phyloP scores from a whole-genome alignment of 225 moss, liverwort and hornwort genomes.

The Climacium dendroides region DNA sequence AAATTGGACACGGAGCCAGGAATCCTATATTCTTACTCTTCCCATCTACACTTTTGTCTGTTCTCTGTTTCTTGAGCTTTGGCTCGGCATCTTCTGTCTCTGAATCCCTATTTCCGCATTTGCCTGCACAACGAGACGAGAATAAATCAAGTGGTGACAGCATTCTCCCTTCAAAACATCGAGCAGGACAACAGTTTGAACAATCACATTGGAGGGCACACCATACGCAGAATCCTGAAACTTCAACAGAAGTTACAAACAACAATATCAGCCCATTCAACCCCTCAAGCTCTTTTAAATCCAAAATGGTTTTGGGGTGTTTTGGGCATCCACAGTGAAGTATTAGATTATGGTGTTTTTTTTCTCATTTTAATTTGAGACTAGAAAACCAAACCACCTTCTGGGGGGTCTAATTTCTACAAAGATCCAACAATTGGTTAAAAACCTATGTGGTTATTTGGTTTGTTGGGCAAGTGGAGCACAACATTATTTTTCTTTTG shows the following conservation, averaged over 20 bases:
- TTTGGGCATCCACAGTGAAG: not conserved
- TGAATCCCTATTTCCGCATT: not conserved
- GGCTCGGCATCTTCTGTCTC: slow-evolving; percentile 36
- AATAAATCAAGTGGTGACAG: not conserved
- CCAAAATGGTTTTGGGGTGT: not conserved
- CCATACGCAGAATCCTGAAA: not conserved
- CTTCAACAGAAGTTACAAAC: not conserved
- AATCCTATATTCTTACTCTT: slow-evolving; percentile 49
- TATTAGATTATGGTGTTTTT: not conserved
- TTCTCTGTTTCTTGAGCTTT: slow-evolving; percentile 42
- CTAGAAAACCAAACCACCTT: not conserved
- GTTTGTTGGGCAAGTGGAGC: accelerated
- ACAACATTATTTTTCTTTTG: not conserved
- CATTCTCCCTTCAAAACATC: not conserved
- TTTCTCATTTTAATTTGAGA: not conserved
- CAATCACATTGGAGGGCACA: not conserved
- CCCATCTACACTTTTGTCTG: slow-evolving; percentile 13
- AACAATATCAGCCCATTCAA: not conserved
- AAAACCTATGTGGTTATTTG: not conserved
- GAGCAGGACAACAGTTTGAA: not conserved
- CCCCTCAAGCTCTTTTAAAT: not conserved
- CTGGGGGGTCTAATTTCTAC: not conserved
- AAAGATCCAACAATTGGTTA: not conserved
- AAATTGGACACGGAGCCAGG: slow-evolving; percentile 44
- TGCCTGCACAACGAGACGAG: not conserved